These are phyloP conservation scores for Tubosaeta brunneosetosa DNA, from an alignment of 768 basidiomycete genomes.

Conservation along the genomic window DNA sequence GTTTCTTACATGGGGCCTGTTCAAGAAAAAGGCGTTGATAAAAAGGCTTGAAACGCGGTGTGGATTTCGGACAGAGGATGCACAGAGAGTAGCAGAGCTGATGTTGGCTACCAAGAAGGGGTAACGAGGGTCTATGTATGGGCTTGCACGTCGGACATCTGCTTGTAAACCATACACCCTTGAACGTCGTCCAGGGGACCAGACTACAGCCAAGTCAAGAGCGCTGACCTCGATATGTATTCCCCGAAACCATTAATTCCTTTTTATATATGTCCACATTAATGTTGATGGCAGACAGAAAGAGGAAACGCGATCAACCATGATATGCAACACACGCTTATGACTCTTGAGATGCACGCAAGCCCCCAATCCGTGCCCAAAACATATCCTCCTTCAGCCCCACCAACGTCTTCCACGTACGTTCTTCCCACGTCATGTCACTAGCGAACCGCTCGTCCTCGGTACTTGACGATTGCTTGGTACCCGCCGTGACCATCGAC, in stretches of 20 bases:
- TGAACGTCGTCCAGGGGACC: no score
- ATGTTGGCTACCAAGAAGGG: not conserved
- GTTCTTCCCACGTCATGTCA: constrained; percentile 78
- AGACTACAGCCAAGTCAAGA: no score
- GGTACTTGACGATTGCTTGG: constrained; percentile 20
- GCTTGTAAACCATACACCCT: no score
- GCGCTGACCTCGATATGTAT: no score
- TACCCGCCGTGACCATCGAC: constrained; percentile 22
- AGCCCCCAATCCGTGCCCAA: constrained; percentile 71
- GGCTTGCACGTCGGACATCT: no score
- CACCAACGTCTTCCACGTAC: constrained; percentile 76
- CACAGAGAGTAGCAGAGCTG: not conserved
- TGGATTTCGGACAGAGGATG: not conserved
- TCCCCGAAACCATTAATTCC: no score
- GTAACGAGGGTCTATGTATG: no score
- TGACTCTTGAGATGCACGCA: constrained; percentile 16
- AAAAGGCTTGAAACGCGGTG: not conserved
- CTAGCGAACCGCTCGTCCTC: constrained; percentile 49
- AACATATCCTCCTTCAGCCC: constrained; percentile 80
- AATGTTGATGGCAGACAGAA: not conserved
- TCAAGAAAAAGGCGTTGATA: not conserved
- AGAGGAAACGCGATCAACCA: not conserved
- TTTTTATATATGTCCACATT: no score
- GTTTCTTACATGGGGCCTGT: not conserved
- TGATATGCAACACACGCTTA: not conserved